Evolutionary conservation across 257 asterid genomes (phyloP), one percentile per base, ranked within the genome.

Genomic region (Echites panduratus): DNA sequence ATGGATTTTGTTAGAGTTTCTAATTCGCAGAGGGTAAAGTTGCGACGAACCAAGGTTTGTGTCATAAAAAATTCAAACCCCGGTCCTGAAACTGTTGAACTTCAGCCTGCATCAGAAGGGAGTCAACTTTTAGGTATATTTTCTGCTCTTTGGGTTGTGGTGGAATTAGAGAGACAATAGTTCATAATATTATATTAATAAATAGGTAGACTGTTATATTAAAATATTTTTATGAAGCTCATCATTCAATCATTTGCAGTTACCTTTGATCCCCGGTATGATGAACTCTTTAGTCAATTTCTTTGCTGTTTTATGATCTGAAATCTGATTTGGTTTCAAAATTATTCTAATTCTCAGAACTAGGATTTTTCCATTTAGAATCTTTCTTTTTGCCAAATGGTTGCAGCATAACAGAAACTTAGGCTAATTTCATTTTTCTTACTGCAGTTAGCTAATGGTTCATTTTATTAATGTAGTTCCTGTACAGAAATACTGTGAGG

Each of bases 81-180:
- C 44, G 90, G 89, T 66, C 84, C 86, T n/a, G 96, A 93, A 52
- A 93, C 96, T 70, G 96, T 85, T 75, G 93, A 90, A 74, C 91
- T 95, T 70, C 90, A 89, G 86, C 93, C 94, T 76, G 99, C 97
- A 41, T 92, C 98, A 43, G 96, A 84, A 74, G 99, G 98, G 78
- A 95, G 99, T 82, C 90, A 80, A 22, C 85, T 95, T 35, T 83
- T 95, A 86, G 99, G 99, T 94, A 87, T 65, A 26, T 17, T 77
- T 48, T 74, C 49, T 56, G 54, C 20, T 41, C 10, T 3, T 11
- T 48, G 43, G 43, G 9, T 35, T 63, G 24, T 24, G 71, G 27
- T 16, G 20, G 69, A 22, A 38, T 19, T 38, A 19, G 27, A 38
- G 19, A 19, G 24, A 48, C 16, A 38, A 64, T 38, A 7, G n/a